phyloP scores from a whole-genome alignment of 139 green algal genomes.

The Monoraphidium neglectum region DNA sequence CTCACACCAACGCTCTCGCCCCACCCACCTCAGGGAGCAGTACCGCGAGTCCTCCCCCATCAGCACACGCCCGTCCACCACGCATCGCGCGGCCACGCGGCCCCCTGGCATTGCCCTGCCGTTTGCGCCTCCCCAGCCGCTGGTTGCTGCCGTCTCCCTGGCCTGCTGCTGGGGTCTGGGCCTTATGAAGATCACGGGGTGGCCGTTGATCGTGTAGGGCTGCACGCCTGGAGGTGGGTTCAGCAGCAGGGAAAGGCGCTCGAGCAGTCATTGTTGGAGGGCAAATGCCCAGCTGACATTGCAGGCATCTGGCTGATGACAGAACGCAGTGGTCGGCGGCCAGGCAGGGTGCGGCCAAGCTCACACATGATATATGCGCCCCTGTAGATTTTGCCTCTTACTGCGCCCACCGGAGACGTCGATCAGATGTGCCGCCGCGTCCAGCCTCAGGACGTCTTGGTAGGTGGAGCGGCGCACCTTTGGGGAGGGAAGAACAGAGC shows the following conservation, averaged over 20 bases:
- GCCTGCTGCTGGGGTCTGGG: slow-evolving; percentile 59
- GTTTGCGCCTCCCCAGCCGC: slow-evolving; percentile 3
- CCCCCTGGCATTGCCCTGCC: not conserved
- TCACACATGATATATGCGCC: not conserved
- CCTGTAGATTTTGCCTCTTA: not conserved
- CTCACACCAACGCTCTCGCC: no score
- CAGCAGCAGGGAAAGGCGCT: not conserved
- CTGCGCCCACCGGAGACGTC: slow-evolving; percentile 9
- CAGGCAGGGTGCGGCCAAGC: not conserved
- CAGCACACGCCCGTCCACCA: slow-evolving; percentile 37
- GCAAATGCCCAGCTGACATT: not conserved
- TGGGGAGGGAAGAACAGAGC: not conserved
- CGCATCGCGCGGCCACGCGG: slow-evolving; percentile 13
- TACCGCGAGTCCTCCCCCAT: slow-evolving; percentile 15
- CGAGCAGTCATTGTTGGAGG: not conserved
- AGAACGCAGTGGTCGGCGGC: not conserved
- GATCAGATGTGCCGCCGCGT: slow-evolving; percentile 57
- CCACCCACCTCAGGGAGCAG: no score
- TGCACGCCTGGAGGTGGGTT: slow-evolving; percentile 57
- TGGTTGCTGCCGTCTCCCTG: not conserved
- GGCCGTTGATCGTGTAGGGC: slow-evolving; percentile 83
- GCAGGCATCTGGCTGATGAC: not conserved
- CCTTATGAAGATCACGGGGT: slow-evolving; percentile 81
- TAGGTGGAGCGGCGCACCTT: slow-evolving; percentile 76
- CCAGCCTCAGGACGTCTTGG: slow-evolving; percentile 84